Percentiles rank a stretch among this genome's conserved stretches.
Conservation (phyloP, 768 basidiomycete species). For the Hericium erinaceus region DNA sequence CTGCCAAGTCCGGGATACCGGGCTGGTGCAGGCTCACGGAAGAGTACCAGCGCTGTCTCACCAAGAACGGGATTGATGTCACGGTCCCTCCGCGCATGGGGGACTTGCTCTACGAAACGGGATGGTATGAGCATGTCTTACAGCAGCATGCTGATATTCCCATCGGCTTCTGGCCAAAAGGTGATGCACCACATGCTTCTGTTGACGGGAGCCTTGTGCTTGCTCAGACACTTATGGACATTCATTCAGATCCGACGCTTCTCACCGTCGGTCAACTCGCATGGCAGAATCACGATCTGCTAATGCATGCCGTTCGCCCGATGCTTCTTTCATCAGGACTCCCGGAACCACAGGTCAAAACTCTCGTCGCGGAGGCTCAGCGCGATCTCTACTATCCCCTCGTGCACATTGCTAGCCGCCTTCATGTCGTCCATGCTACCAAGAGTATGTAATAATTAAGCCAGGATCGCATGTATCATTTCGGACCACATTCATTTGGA, state of each 20-base stretch:
- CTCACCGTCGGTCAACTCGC: constrained; percentile 62
- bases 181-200: constrained; percentile 23
- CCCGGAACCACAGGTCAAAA: constrained; percentile 42
- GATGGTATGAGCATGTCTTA: constrained; percentile 47
- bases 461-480: not conserved
- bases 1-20: constrained; percentile 28
- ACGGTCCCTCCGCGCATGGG: constrained; percentile 48
- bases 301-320: constrained; percentile 54
- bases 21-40: constrained; percentile 63
- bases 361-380: constrained; percentile 53
- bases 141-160: constrained; percentile 52
- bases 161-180: constrained; percentile 61
- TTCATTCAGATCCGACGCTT: constrained; percentile 38
- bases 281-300: constrained; percentile 64
- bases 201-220: constrained; percentile 4
- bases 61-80: constrained; percentile 42
- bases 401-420: constrained; percentile 37
- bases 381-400: constrained; percentile 55
- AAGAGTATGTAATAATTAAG: constrained; percentile 15
- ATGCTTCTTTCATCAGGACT: constrained; percentile 46
- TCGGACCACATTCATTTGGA: constrained; percentile 3
- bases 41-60: constrained; percentile 47
- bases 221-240: constrained; percentile 4
- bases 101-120: constrained; percentile 37
- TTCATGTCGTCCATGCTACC: constrained; percentile 52